A percentile compares a stretch with the other conserved stretches of the same genome.
Evolutionary conservation across 768 basidiomycete species (phyloP).

Genomic region (Rhizopogon salebrosus): DNA sequence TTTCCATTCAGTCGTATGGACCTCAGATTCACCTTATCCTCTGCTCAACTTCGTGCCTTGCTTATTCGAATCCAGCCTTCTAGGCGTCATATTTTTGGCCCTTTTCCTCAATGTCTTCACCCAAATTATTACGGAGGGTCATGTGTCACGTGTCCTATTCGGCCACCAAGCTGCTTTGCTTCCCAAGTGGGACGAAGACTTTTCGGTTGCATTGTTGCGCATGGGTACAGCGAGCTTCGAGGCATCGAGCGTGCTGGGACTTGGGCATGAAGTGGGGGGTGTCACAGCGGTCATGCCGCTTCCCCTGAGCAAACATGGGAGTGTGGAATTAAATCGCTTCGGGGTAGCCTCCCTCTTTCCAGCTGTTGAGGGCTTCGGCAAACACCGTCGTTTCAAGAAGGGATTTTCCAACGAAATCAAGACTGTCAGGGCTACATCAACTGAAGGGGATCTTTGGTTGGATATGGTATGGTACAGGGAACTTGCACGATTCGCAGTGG

Average conservation of each 20-base stretch:
- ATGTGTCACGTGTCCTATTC: slow-evolving; percentile 54
- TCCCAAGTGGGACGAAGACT: slow-evolving; percentile 66
- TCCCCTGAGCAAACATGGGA: slow-evolving; percentile 20
- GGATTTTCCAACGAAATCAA: slow-evolving; percentile 51
- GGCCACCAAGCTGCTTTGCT: slow-evolving; percentile 38
- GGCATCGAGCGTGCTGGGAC: slow-evolving; percentile 63
- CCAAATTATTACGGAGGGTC: slow-evolving; percentile 60
- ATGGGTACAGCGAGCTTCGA: slow-evolving; percentile 74
- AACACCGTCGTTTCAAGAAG: slow-evolving; percentile 18
- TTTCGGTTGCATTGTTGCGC: slow-evolving; percentile 63
- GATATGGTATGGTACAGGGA: slow-evolving; percentile 39
- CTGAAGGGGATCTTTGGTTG: slow-evolving; percentile 33
- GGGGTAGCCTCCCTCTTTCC: slow-evolving; percentile 37
- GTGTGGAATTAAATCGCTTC: slow-evolving; percentile 34
- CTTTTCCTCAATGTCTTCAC: slow-evolving; percentile 56
- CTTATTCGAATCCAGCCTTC: slow-evolving; percentile 61
- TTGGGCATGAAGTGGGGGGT: slow-evolving; percentile 68
- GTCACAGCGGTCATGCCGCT: slow-evolving; percentile 28
- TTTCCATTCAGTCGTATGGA: slow-evolving; percentile 59
- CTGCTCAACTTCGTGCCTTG: slow-evolving; percentile 72
- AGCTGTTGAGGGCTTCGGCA: slow-evolving; percentile 20
- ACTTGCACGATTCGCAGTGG: slow-evolving; percentile 28
- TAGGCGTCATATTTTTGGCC: slow-evolving; percentile 54
- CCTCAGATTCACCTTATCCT: slow-evolving; percentile 48
- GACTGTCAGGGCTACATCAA: slow-evolving; percentile 29